These are phyloP conservation scores for Globisporangium lucens DNA, from an alignment of 352 stramenopile species.

Conservation along the genomic window DNA sequence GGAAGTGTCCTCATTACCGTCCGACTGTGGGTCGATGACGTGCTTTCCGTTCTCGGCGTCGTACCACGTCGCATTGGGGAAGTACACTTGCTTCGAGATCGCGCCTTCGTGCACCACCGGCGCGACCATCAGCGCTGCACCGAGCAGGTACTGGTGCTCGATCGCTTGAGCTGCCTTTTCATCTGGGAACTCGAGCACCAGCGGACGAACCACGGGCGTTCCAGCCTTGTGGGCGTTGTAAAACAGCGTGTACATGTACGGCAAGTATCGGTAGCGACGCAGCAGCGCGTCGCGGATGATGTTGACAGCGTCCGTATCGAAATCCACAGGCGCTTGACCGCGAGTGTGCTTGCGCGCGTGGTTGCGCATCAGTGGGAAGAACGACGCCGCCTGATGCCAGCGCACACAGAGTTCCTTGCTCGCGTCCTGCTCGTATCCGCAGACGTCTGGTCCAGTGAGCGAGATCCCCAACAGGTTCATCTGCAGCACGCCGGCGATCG, in stretches of 20 bases:
- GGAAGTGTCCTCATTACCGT: neutral
- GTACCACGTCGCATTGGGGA: slow-evolving; percentile 70
- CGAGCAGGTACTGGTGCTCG: slow-evolving; percentile 75
- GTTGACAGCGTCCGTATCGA: slow-evolving; percentile 59
- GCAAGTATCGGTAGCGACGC: slow-evolving; percentile 65
- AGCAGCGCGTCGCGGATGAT: slow-evolving; percentile 59
- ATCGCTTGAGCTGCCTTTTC: slow-evolving; percentile 36
- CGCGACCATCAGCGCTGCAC: slow-evolving; percentile 69
- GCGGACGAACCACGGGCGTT: slow-evolving; percentile 40
- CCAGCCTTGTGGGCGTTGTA: slow-evolving; percentile 51
- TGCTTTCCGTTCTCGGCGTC: slow-evolving; percentile 49
- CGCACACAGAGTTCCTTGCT: slow-evolving; percentile 74
- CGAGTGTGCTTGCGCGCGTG: slow-evolving; percentile 39
- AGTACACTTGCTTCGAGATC: slow-evolving; percentile 61
- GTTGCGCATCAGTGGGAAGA: slow-evolving; percentile 79
- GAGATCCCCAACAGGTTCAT: slow-evolving; percentile 81
- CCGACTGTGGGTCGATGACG: slow-evolving; percentile 13
- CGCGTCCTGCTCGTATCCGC: slow-evolving; percentile 40
- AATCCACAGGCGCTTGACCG: slow-evolving; percentile 63
- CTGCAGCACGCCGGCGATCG: slow-evolving; percentile 64
- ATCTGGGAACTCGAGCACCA: slow-evolving; percentile 66
- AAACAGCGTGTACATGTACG: slow-evolving; percentile 87
- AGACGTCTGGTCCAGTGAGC: slow-evolving; percentile 66
- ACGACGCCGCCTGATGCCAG: slow-evolving; percentile 79
- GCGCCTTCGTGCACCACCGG: slow-evolving; percentile 63